phyloP scores from a whole-genome alignment of 495 filamentous ascomycete species.

The Bathelium albidoporum region DNA sequence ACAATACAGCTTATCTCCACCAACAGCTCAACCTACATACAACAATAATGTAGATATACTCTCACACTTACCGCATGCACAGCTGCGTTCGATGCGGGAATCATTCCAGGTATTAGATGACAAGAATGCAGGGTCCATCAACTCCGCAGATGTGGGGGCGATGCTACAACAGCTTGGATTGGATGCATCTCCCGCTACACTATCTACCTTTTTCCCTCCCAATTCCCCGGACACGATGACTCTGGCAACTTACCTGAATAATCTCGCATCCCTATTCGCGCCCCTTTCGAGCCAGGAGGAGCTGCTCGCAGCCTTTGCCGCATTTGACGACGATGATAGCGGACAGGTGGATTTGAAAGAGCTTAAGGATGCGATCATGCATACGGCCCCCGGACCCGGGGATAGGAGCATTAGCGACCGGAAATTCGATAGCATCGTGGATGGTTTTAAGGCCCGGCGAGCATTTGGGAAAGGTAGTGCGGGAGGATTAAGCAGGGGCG shows the following conservation, averaged over 20 bases:
- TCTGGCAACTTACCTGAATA: slow-evolving; percentile 73
- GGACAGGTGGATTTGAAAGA: slow-evolving; percentile 81
- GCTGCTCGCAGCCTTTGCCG: slow-evolving; percentile 75
- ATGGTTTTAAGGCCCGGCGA: slow-evolving; percentile 70
- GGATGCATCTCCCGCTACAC: slow-evolving; percentile 44
- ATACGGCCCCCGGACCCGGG: slow-evolving; percentile 68
- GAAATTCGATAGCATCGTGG: slow-evolving; percentile 75
- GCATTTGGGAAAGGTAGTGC: slow-evolving; percentile 54
- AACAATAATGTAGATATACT: not conserved
- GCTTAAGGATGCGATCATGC: slow-evolving; percentile 68
- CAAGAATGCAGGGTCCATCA: slow-evolving; percentile 65
- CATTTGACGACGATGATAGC: slow-evolving; percentile 92
- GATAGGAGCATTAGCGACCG: slow-evolving; percentile 44
- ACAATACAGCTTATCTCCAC: not conserved
- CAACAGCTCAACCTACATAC: not conserved
- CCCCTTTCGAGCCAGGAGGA: slow-evolving; percentile 64
- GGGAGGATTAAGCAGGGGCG: slow-evolving; percentile 38
- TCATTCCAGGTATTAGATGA: slow-evolving; percentile 80
- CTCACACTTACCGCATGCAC: slow-evolving; percentile 24
- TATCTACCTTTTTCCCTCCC: slow-evolving; percentile 69
- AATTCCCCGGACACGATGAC: slow-evolving; percentile 49
- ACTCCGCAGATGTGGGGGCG: slow-evolving; percentile 65
- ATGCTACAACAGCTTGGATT: slow-evolving; percentile 67
- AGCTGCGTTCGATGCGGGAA: slow-evolving; percentile 52
- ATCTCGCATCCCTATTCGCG: slow-evolving; percentile 59